Base-by-base conservation (phyloP, 768 basidiomycete genomes). In the Lyophyllum atratum region DNA sequence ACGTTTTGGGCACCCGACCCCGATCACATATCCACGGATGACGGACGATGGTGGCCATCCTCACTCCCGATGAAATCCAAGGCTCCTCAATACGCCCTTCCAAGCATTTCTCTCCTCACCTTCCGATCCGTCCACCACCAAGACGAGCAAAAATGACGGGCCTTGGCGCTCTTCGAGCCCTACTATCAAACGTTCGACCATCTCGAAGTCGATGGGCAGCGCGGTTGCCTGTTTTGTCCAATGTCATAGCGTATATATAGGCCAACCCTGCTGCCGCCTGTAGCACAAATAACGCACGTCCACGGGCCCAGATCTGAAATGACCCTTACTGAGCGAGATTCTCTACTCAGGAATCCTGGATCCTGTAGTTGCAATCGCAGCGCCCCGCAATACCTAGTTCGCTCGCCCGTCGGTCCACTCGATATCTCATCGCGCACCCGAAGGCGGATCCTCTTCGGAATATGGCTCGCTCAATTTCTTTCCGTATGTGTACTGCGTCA, bases 381-480 rank as follows among this genome's bases (percentile, higher is more conserved):
- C 11, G 15, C 3, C 19, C 21, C 21, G 60, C 44, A 58, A 53
- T n/a, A 54, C 24, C 46, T 12, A 4, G 7, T 48, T 25, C n/a
- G n/a, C 1, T 24, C 25, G 43, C 54, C 10, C 43, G 59, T 64
- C 24, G 87, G 86, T 0, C 89, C 89, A 12, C 66, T 81, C 14
- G 86, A 89, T 37, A 81, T 91, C 24, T 74, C 83, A n/a, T 67
- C 67, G 12, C 76, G 77, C 4, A 85, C 79, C 15, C 76, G 86
- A 9, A 77, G 81, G 62, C 78, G 81, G 0, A 90, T 91, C 55
- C 67, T 90, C n/a, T 80, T 80, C 15, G 87, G 87, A 37, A 76
- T 91, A 22, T 90, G 87, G 88, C 72, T 80, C 1, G 87, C 85
- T 2, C 85, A 82, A 5, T 90, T 91, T 71, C 80, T 92, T 40